Evolutionary conservation across 768 basidiomycete genomes (phyloP).

Genomic region (Boletus reticuloceps): DNA sequence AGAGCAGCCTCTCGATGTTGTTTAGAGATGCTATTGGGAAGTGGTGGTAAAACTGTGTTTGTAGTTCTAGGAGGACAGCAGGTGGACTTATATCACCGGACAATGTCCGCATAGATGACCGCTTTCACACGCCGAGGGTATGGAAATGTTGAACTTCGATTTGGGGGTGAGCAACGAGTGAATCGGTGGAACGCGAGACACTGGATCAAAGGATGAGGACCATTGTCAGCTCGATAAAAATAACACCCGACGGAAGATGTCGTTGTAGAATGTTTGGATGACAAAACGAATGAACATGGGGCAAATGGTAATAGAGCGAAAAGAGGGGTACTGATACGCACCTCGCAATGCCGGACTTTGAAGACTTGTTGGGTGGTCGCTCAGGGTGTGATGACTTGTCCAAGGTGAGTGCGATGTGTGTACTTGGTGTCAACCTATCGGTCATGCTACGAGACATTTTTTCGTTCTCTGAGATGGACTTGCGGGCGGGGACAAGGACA

Average conservation of each 20-base stretch:
- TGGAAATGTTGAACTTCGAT: slow-evolving; percentile 18
- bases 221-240: background rate
- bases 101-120: slow-evolving; percentile 13
- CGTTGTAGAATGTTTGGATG: too few species aligned
- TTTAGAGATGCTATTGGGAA: slow-evolving; percentile 23
- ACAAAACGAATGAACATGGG: background rate
- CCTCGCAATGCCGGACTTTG: slow-evolving; percentile 8
- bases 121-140: slow-evolving; percentile 16
- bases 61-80: background rate
- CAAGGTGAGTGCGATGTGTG: background rate
- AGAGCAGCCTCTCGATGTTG: slow-evolving; percentile 48
- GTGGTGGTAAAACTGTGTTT: slow-evolving; percentile 5
- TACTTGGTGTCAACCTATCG: background rate
- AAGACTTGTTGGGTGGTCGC: background rate
- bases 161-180: slow-evolving; percentile 6
- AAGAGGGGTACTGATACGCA: slow-evolving; percentile 2
- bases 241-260: background rate
- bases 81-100: background rate
- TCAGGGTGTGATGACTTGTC: slow-evolving; percentile 1
- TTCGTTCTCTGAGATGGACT: background rate
- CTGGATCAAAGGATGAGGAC: slow-evolving; percentile 5
- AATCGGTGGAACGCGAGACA: background rate
- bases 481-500: slow-evolving; percentile 5
- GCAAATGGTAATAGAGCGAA: background rate
- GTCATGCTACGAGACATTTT: background rate